Conservation (phyloP, 768 basidiomycete species). For the Wakefieldia striispora region DNA sequence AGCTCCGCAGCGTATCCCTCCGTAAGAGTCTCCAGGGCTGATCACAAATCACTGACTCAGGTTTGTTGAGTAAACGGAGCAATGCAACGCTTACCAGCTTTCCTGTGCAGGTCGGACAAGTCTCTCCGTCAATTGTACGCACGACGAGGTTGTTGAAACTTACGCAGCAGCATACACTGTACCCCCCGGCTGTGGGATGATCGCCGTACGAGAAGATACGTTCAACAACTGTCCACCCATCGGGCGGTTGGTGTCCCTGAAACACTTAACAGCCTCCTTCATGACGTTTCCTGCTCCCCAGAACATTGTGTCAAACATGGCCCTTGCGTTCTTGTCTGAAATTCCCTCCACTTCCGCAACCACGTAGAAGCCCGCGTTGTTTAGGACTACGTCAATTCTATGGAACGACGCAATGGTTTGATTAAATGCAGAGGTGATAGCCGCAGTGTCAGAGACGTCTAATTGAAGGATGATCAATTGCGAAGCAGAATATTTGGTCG, state of each 20-base stretch:
- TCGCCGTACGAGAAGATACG: constrained; percentile 31
- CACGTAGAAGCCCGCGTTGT: constrained; percentile 39
- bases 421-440: constrained; percentile 37
- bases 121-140: background rate
- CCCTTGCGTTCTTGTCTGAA: constrained; percentile 81
- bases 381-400: constrained; percentile 44
- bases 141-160: constrained; percentile 6
- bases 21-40: constrained; percentile 34
- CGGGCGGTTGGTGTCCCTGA: constrained; percentile 37
- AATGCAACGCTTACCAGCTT: constrained; percentile 16
- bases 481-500: constrained; percentile 27
- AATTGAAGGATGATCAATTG: constrained; percentile 40
- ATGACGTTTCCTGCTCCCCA: constrained; percentile 35
- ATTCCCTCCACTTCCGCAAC: constrained; percentile 70
- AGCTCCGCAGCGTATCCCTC: constrained; percentile 32
- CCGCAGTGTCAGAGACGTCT: constrained; percentile 36
- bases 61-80: background rate
- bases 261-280: constrained; percentile 32
- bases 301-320: constrained; percentile 37
- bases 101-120: constrained; percentile 2
- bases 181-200: constrained; percentile 15
- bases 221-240: constrained; percentile 36
- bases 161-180: constrained; percentile 29
- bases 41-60: background rate
- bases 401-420: constrained; percentile 34